phyloP scores from a whole-genome alignment of 73 alveolate genomes.

The Halteria grandinella region DNA sequence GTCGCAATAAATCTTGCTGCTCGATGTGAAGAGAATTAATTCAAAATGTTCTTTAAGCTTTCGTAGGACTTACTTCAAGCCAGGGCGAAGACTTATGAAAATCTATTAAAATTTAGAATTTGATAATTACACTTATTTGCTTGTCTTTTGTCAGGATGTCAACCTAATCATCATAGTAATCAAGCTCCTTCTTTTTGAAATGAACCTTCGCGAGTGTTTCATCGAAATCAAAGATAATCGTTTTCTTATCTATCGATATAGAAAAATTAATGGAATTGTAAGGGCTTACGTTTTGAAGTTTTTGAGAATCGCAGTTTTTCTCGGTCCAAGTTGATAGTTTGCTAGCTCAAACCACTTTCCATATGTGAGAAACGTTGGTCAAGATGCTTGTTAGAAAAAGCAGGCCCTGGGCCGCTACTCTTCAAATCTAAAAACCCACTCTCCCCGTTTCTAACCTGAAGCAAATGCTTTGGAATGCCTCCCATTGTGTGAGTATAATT shows the following conservation, averaged over 20 bases:
- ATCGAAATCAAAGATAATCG: conserved; percentile 48
- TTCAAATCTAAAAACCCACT: no score
- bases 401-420: no score
- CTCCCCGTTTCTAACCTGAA: no score
- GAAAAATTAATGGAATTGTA: background rate
- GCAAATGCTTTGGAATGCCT: no score
- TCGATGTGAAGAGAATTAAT: conserved; percentile 44
- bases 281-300: background rate
- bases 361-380: no score
- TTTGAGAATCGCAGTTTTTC: conserved; percentile 3
- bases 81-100: conserved; percentile 20
- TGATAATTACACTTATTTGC: background rate
- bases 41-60: conserved; percentile 30
- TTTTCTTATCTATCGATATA: conserved; percentile 26
- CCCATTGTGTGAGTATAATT: no score
- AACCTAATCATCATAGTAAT: background rate
- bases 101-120: background rate
- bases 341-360: no score
- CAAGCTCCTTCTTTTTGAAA: background rate
- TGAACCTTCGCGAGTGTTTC: conserved; percentile 33
- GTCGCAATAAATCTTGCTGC: conserved; percentile 1
- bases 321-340: no score
- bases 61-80: conserved; percentile 6
- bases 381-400: no score
- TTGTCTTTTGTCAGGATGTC: background rate